Percentiles rank a stretch among this genome's conserved stretches.
These are phyloP conservation scores for Pyricularia sp. DNA, from an alignment of 2,329 filamentous ascomycete genomes.

Conservation along the genomic window DNA sequence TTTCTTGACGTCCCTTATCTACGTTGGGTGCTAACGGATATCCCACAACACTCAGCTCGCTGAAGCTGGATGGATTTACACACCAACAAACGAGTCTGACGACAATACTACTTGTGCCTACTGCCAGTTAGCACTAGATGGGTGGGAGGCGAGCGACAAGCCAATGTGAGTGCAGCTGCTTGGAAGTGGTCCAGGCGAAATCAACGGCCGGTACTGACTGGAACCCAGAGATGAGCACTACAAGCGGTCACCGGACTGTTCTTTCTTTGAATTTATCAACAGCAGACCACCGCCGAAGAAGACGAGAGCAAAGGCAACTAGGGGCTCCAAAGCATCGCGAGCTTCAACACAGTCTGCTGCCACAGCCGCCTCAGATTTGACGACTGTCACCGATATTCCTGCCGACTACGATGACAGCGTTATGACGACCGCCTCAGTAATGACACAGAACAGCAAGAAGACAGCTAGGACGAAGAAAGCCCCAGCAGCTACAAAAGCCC, in stretches of 20 bases:
- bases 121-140: conserved; percentile 81
- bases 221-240: conserved; percentile 69
- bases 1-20: neutral
- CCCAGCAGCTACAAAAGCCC: conserved; percentile 33
- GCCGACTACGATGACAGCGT: conserved; percentile 48
- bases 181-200: neutral
- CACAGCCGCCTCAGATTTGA: conserved; percentile 38
- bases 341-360: conserved; percentile 49
- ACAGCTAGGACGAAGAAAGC: conserved; percentile 46
- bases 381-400: conserved; percentile 36
- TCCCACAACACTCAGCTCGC: conserved; percentile 51
- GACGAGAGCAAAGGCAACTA: conserved; percentile 34
- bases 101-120: conserved; percentile 90
- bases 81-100: conserved; percentile 70
- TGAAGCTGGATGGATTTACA: conserved; percentile 90
- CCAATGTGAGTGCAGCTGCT: conserved; percentile 52
- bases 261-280: conserved; percentile 67
- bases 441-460: conserved; percentile 43
- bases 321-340: conserved; percentile 61
- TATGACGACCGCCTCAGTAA: conserved; percentile 49
- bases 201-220: conserved; percentile 6
- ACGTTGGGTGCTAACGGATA: neutral
- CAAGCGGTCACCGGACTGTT: conserved; percentile 66
- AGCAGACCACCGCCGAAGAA: conserved; percentile 47
- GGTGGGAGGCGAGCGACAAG: conserved; percentile 90